Evolutionary conservation across 129 eudicot species (phyloP), one percentile per base, ranked within the genome.

Genomic region (Flaveria ramosissima): DNA sequence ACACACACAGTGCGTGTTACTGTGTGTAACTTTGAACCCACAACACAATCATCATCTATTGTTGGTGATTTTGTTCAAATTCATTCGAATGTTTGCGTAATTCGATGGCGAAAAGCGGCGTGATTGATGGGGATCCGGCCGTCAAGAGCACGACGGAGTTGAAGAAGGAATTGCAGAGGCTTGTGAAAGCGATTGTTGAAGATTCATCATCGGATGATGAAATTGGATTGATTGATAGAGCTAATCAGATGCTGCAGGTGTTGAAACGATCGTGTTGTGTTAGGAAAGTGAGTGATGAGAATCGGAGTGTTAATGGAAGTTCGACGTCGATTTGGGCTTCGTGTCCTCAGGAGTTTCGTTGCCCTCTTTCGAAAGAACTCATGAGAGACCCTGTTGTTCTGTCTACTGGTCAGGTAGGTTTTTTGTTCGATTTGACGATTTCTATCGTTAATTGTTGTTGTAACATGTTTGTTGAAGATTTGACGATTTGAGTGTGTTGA

Each of bases 331-430:
- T 74, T 55, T 50, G 79, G 20, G 73, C 14, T 24, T 5, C 72
- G 27, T 83, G 86, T 61, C 99, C 99, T 2, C 86, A 81, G 61
- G 89, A 87, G 74, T 94, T 91, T 74, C 80, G 84, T n/a, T 94
- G 99, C 80, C 99, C 99, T 57, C 80, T 94, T 26, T 94, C 99
- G 4, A 91, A 89, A 57, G 88, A 91, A 48, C 84, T 94, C 20
- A 94, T 94, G 99, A 78, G 88, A 70, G 99, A 94, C 79, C 97
- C 99, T 73, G 99, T 91, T 55, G 77, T 94, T 62, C 68, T 94
- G 26, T 77, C 96, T 71, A 89, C 97, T 70, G 99, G 99, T 26
- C 99, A 89, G 99, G 99, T 92, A 69, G 21, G 42, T 32, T 19
- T 27, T 63, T 50, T 65, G 23, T 23, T 73, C 13, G 1, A 2